Conservation (phyloP, 495 filamentous ascomycete genomes). For the Neurospora terricola region DNA sequence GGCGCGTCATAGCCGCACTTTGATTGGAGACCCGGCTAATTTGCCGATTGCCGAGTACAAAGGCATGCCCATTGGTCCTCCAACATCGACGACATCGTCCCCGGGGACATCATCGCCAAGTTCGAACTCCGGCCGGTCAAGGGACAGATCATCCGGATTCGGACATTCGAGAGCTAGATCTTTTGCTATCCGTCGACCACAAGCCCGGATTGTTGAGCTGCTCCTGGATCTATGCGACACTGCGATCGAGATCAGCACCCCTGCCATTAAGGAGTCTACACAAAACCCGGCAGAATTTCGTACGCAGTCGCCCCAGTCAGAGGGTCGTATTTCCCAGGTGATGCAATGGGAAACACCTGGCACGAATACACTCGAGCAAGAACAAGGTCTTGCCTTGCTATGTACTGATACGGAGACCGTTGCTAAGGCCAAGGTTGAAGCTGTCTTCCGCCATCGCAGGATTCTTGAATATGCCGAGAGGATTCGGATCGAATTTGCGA, state of each 20-base stretch:
- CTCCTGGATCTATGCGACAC: slow-evolving; percentile 94
- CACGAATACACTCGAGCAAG: slow-evolving; percentile 84
- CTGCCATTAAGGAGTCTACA: slow-evolving; percentile 73
- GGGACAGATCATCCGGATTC: slow-evolving; percentile 68
- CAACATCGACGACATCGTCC: slow-evolving; percentile 51
- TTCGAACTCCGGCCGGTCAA: slow-evolving; percentile 58
- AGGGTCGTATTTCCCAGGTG: slow-evolving; percentile 85
- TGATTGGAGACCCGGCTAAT: slow-evolving; percentile 47
- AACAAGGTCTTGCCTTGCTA: slow-evolving; percentile 79
- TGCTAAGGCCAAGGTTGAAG: slow-evolving; percentile 80
- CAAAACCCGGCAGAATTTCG: slow-evolving; percentile 64
- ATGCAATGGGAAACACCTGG: slow-evolving; percentile 91
- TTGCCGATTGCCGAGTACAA: slow-evolving; percentile 76
- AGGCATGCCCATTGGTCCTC: slow-evolving; percentile 75
- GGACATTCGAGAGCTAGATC: slow-evolving; percentile 63
- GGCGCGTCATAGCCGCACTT: slow-evolving; percentile 58
- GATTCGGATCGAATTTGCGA: slow-evolving; percentile 84
- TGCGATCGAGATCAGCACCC: slow-evolving; percentile 85
- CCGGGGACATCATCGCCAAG: slow-evolving; percentile 48
- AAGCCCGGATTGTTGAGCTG: slow-evolving; percentile 87
- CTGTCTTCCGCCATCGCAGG: slow-evolving; percentile 78
- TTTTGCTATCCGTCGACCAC: slow-evolving; percentile 80
- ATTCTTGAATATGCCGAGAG: slow-evolving; percentile 95
- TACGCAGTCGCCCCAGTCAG: slow-evolving; percentile 89
- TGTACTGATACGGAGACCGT: slow-evolving; percentile 80